Conservation (phyloP, 164 flowering plant genomes). For the Warburgia ugandensis region DNA sequence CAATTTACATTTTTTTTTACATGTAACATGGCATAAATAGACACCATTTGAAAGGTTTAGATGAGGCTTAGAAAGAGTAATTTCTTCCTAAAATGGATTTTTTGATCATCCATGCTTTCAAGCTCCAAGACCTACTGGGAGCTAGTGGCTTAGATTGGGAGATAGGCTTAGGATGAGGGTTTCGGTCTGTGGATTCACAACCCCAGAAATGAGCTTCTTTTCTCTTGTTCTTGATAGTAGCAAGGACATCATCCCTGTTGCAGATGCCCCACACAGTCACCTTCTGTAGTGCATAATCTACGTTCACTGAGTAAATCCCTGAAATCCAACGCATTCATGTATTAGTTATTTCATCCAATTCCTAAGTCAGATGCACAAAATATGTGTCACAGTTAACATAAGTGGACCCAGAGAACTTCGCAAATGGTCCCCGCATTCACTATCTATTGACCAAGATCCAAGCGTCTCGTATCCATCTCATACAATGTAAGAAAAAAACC, state of each 20-base stretch:
- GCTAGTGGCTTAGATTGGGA: constrained; percentile 9
- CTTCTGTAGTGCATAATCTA: constrained; percentile 22
- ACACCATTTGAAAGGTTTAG: background rate
- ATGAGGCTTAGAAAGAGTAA: background rate
- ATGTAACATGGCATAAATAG: background rate
- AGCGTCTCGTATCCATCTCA: no score
- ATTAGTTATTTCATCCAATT: no score
- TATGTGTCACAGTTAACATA: no score
- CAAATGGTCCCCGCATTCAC: no score
- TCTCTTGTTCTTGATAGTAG: constrained; percentile 51
- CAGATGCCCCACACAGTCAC: constrained; percentile 36
- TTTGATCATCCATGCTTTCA: constrained; percentile 36
- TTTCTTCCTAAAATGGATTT: background rate
- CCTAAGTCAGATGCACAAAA: no score
- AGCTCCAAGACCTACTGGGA: constrained; percentile 29
- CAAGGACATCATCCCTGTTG: constrained; percentile 47
- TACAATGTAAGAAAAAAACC: no score
- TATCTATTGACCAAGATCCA: no score
- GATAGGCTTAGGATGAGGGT: constrained; percentile 10
- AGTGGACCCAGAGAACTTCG: no score
- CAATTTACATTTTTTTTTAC: background rate
- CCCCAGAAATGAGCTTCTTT: constrained; percentile 69
- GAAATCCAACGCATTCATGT: constrained; percentile 7
- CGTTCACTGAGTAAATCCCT: constrained; percentile 69
- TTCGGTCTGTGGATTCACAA: constrained; percentile 21